Conservation (phyloP, 176 grass and related monocot genomes). For the Oryza australiensis region DNA sequence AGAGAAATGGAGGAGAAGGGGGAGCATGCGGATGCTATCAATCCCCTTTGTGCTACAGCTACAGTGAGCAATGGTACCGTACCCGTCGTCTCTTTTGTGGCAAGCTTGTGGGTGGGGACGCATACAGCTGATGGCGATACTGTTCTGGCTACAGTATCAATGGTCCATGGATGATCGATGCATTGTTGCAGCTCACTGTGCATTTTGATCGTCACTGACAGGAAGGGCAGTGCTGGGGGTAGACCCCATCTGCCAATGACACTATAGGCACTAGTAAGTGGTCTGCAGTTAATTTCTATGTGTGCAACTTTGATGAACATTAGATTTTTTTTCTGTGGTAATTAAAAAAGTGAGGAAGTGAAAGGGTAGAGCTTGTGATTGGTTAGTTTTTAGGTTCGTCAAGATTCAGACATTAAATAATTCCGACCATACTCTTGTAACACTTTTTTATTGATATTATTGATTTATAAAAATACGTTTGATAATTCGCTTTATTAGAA, state of each 20-base stretch:
- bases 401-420: background rate
- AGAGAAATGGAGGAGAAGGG: background rate
- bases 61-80: slow-evolving; percentile 36
- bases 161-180: background rate
- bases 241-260: background rate
- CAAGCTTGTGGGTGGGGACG: slow-evolving; percentile 14
- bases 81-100: slow-evolving; percentile 26
- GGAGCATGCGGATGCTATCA: slow-evolving; percentile 44
- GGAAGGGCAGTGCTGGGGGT: background rate
- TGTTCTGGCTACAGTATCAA: background rate
- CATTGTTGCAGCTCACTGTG: background rate
- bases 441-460: no score
- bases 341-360: background rate
- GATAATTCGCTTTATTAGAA: no score
- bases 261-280: background rate
- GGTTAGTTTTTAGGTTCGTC: background rate
- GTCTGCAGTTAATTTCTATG: background rate
- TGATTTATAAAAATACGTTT: no score
- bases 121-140: background rate
- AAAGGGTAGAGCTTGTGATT: background rate
- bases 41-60: slow-evolving; percentile 39
- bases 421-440: no score
- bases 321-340: background rate
- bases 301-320: background rate
- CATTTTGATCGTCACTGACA: background rate